Evolutionary conservation across 495 filamentous ascomycete species (phyloP), one percentile per base, ranked within the genome.

Genomic region (Mytilinidion resinicola): DNA sequence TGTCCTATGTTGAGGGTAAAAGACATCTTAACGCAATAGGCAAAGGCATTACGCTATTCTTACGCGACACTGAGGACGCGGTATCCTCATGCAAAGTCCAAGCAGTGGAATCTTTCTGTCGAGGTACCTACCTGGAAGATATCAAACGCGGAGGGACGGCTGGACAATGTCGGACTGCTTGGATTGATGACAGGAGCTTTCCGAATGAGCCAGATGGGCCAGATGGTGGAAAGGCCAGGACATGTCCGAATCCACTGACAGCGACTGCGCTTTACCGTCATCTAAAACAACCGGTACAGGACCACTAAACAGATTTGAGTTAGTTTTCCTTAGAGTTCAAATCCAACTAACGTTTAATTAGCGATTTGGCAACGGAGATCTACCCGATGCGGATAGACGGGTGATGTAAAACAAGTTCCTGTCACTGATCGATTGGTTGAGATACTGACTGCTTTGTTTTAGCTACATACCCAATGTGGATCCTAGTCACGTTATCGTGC

Each of bases 391-490:
- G 9, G 51, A 60, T 21, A 25, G 57, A 49, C 47, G 57, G 9
- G 35, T 60, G 20, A 39, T 54, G 57, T 42, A 42, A 42, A 9
- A 17, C 39, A 49, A 41, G 38, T 50, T 55, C 19, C 12, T 21
- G 11, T 20, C 25, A 5, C 34, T 4, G 2, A 12, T 42, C 17
- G 39, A 3, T 14, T 42, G 8, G 46, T 11, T 37, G 9, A 15
- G 30, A 8, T 11, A 30, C 43, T n/a, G 11, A 48, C 10, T 20
- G n/a, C 25, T 46, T 12, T 33, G 30, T 20, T 12, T 9, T 47
- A 61, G 59, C n/a, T 61, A 56, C 20, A 47, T 61, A 8, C 34
- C 44, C 2, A 21, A 60, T 51, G 7, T 60, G 10, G 52, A 43
- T 17, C 15, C 46, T 30, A 37, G 42, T 17, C 50, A 15, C 20